phyloP scores from a whole-genome alignment of 352 stramenopile species.

The Phytophthora cactorum region DNA sequence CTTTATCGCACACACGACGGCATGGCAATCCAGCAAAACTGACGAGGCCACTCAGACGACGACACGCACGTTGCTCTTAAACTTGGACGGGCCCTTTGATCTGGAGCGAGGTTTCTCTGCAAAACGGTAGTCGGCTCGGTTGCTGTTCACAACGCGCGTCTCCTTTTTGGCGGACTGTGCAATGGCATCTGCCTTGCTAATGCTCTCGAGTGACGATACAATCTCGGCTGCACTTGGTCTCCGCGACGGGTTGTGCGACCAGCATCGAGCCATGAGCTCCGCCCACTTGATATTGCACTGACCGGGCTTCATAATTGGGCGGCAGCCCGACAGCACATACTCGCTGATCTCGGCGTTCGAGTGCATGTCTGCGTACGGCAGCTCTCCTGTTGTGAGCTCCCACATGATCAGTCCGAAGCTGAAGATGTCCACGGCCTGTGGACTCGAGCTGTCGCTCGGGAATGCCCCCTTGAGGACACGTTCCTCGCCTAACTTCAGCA shows the following conservation, averaged over 20 bases:
- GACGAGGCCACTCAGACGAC: slow-evolving; percentile 27
- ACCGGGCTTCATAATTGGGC: slow-evolving; percentile 78
- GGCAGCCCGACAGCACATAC: slow-evolving; percentile 76
- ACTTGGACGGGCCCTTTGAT: slow-evolving; percentile 58
- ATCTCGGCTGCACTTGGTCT: slow-evolving; percentile 84
- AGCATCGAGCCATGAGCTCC: slow-evolving; percentile 85
- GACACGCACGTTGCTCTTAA: slow-evolving; percentile 75
- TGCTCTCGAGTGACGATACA: slow-evolving; percentile 78
- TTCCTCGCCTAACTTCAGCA: slow-evolving; percentile 83
- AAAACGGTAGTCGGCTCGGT: slow-evolving; percentile 82
- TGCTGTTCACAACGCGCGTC: slow-evolving; percentile 77
- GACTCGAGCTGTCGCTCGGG: slow-evolving; percentile 49
- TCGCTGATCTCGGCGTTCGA: slow-evolving; percentile 78
- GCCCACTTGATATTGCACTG: slow-evolving; percentile 86
- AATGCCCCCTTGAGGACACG: slow-evolving; percentile 67
- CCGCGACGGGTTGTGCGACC: slow-evolving; percentile 75
- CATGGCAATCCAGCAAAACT: slow-evolving; percentile 17
- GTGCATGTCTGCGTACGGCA: slow-evolving; percentile 73
- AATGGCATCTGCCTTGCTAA: slow-evolving; percentile 75
- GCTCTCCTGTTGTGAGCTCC: slow-evolving; percentile 85
- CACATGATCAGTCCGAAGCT: slow-evolving; percentile 90
- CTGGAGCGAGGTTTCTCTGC: slow-evolving; percentile 56
- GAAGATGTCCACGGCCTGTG: slow-evolving; percentile 88
- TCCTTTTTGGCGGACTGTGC: slow-evolving; percentile 73
- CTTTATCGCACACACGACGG: slow-evolving; percentile 36